A percentile compares a stretch with the other conserved stretches of the same genome.
Conservation (phyloP, 129 eudicot genomes). For the Heracleum sosnowskyi region DNA sequence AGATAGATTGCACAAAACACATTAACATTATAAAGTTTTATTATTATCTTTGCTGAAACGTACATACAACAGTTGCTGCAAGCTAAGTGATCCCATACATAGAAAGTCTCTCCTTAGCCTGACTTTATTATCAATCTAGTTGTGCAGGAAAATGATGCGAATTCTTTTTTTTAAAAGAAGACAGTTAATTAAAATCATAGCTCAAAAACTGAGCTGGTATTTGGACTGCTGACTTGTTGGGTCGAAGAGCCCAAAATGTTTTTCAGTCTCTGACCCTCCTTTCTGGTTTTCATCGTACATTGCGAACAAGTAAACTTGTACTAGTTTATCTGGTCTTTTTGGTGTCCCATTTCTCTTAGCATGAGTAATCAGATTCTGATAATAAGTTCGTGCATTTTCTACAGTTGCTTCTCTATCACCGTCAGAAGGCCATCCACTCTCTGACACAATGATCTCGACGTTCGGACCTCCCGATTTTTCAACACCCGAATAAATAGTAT, state of each 20-base stretch:
- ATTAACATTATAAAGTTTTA: background rate
- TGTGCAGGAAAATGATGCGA: background rate
- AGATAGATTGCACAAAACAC: background rate
- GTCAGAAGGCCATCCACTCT: conserved; percentile 6
- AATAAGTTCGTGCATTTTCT: background rate
- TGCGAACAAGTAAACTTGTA: background rate
- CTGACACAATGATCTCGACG: background rate
- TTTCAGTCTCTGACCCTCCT: background rate
- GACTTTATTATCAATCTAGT: background rate
- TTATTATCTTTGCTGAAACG: background rate
- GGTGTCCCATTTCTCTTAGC: background rate
- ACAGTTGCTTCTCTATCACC: conserved; percentile 1
- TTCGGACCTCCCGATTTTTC: background rate
- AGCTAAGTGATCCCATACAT: background rate
- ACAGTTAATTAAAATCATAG: background rate
- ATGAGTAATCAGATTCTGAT: background rate
- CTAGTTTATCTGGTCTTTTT: background rate
- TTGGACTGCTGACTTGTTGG: background rate
- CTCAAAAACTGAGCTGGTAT: background rate
- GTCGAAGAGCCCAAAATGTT: background rate
- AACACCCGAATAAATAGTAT: background rate
- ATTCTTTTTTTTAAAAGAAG: background rate
- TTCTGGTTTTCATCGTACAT: background rate
- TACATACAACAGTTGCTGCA: background rate
- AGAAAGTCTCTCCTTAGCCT: background rate